These are phyloP conservation scores for Fistulina hepatica DNA, from an alignment of 1,284 basidiomycete species.

Conservation along the genomic window DNA sequence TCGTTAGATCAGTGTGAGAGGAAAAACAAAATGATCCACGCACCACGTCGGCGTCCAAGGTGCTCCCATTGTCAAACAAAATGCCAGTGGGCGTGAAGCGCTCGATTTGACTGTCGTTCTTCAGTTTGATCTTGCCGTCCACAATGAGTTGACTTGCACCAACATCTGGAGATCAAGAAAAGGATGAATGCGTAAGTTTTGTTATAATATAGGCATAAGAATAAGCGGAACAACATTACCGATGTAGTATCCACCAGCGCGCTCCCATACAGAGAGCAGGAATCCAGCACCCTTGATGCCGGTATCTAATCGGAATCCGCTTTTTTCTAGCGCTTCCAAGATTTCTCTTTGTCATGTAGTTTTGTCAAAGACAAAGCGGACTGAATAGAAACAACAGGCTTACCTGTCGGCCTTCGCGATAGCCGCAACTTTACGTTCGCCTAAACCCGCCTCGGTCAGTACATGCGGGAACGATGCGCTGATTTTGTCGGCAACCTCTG, in stretches of 20 bases:
- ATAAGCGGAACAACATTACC: slow-evolving; percentile 15
- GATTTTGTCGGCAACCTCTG: slow-evolving; percentile 40
- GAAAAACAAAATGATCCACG: no score
- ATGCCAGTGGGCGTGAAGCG: slow-evolving; percentile 45
- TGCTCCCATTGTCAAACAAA: slow-evolving; percentile 54
- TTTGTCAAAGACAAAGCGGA: neutral
- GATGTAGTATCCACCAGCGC: slow-evolving; percentile 31
- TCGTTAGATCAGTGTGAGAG: no score
- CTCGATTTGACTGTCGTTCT: slow-evolving; percentile 47
- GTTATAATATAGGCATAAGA: slow-evolving; percentile 20
- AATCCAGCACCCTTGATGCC: slow-evolving; percentile 46
- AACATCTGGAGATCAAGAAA: slow-evolving; percentile 37
- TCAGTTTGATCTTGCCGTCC: slow-evolving; percentile 66
- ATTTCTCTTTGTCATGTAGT: slow-evolving; percentile 42
- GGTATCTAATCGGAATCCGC: slow-evolving; percentile 47
- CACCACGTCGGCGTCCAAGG: slow-evolving; percentile 55
- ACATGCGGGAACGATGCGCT: slow-evolving; percentile 34
- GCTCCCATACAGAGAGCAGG: slow-evolving; percentile 22
- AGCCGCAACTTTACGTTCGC: slow-evolving; percentile 30
- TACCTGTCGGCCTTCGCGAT: slow-evolving; percentile 47
- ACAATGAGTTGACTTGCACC: slow-evolving; percentile 56
- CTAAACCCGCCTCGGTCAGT: slow-evolving; percentile 31
- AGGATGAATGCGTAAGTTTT: slow-evolving; percentile 23
- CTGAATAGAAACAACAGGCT: slow-evolving; percentile 5
- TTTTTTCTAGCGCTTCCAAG: slow-evolving; percentile 42